These are phyloP conservation scores for Monoraphidium neglectum DNA, from an alignment of 139 green algal species.

Conservation along the genomic window DNA sequence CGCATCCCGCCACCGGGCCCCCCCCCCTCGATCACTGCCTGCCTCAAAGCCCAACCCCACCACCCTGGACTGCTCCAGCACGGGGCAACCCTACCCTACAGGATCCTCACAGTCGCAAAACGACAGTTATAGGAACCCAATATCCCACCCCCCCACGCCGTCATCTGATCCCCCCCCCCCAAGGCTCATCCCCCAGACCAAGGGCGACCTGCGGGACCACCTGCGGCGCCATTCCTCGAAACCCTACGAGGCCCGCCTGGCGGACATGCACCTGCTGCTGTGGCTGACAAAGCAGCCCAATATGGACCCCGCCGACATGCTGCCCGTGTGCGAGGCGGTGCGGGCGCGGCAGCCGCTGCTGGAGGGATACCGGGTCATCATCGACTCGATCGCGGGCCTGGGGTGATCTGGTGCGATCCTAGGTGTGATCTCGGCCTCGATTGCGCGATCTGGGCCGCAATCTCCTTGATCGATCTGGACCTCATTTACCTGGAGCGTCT, in stretches of 20 bases:
- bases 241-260: slow-evolving; percentile 75
- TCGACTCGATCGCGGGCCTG: slow-evolving; percentile 84
- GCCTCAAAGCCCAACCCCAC: too few relatives aligned
- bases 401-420: too few relatives aligned
- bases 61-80: too few relatives aligned
- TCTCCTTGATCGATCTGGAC: too few relatives aligned
- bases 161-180: not conserved
- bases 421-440: too few relatives aligned
- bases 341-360: slow-evolving; percentile 53
- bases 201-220: slow-evolving; percentile 80
- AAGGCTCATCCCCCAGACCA: slow-evolving; percentile 27
- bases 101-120: too few relatives aligned
- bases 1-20: too few relatives aligned
- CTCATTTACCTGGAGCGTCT: too few relatives aligned
- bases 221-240: slow-evolving; percentile 50
- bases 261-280: slow-evolving; percentile 96
- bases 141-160: not conserved
- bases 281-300: slow-evolving; percentile 87
- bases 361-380: slow-evolving; percentile 90
- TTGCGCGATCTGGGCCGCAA: too few relatives aligned
- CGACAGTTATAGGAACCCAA: too few relatives aligned
- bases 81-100: too few relatives aligned
- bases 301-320: slow-evolving; percentile 82
- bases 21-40: too few relatives aligned
- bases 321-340: slow-evolving; percentile 70